Conservation (phyloP, 2,329 filamentous ascomycete genomes). For the Aspergillus sp. region DNA sequence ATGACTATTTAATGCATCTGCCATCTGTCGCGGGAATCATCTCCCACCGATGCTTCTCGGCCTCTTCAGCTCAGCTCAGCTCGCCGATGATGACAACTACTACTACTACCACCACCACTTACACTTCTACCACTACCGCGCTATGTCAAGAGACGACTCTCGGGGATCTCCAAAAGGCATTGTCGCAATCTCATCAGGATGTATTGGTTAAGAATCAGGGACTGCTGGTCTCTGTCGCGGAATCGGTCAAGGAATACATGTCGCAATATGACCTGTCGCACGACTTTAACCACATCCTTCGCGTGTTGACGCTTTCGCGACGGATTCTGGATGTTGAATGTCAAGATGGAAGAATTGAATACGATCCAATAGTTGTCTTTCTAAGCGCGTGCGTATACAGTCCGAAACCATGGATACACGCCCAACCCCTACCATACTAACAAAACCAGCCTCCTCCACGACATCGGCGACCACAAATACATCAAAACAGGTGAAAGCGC, state of each 20-base stretch:
- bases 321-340: background rate
- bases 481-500: slow-evolving; percentile 27
- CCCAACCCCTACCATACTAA: background rate
- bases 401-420: too few relatives aligned
- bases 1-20: too few relatives aligned
- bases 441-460: slow-evolving; percentile 59
- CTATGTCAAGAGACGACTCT: background rate
- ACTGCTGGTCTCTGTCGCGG: background rate
- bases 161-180: background rate
- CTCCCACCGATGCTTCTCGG: too few relatives aligned
- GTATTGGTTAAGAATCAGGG: background rate
- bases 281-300: background rate
- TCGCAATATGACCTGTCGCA: background rate
- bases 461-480: slow-evolving; percentile 85
- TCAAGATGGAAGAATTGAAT: background rate
- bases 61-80: too few relatives aligned
- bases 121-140: background rate
- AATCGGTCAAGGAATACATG: background rate
- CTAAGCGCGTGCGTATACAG: background rate
- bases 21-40: too few relatives aligned
- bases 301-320: background rate
- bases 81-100: too few relatives aligned
- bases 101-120: background rate
- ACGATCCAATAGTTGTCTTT: background rate
- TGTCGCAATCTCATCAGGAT: background rate